phyloP scores from a whole-genome alignment of 805 yeast species.

The Kodamaea jinghongensis region DNA sequence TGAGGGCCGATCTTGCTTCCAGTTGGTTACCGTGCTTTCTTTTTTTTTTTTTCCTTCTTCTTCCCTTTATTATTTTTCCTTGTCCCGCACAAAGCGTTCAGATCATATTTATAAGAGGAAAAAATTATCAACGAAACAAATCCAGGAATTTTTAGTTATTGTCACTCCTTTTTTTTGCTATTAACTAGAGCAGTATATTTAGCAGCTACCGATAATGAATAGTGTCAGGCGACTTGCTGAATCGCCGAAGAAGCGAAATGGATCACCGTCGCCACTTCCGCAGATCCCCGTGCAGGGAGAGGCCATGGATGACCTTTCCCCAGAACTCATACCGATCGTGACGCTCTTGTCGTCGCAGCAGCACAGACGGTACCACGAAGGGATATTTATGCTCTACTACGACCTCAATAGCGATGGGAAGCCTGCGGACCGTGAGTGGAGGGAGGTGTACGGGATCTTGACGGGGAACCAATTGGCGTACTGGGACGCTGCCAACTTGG shows the following conservation, averaged over 20 bases:
- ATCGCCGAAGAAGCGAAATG: conserved; percentile 17
- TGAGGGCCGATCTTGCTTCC: no score
- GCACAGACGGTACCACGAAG: conserved; percentile 73
- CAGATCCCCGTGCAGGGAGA: conserved; percentile 4
- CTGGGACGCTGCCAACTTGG: conserved; percentile 78
- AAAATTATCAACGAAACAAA: no score
- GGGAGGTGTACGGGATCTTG: conserved; percentile 87
- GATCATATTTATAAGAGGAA: no score
- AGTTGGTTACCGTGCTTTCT: neutral
- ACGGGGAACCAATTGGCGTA: conserved; percentile 89
- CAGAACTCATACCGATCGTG: conserved; percentile 65
- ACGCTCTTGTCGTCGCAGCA: conserved; percentile 71
- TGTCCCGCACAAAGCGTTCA: no score
- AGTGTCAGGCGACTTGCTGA: conserved; percentile 25
- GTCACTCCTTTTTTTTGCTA: no score
- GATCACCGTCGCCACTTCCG: conserved; percentile 4
- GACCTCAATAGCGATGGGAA: conserved; percentile 82
- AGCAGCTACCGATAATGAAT: conserved; percentile 15
- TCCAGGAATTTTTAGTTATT: no score
- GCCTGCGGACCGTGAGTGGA: conserved; percentile 83
- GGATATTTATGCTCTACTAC: conserved; percentile 68
- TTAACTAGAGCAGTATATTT: no score
- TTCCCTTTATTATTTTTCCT: no score
- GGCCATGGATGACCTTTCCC: conserved; percentile 32
- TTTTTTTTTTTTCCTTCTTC: neutral